Evolutionary conservation across 2,329 filamentous ascomycete genomes (phyloP), one percentile per base, ranked within the genome.

Genomic region (Colletotrichum magnum): DNA sequence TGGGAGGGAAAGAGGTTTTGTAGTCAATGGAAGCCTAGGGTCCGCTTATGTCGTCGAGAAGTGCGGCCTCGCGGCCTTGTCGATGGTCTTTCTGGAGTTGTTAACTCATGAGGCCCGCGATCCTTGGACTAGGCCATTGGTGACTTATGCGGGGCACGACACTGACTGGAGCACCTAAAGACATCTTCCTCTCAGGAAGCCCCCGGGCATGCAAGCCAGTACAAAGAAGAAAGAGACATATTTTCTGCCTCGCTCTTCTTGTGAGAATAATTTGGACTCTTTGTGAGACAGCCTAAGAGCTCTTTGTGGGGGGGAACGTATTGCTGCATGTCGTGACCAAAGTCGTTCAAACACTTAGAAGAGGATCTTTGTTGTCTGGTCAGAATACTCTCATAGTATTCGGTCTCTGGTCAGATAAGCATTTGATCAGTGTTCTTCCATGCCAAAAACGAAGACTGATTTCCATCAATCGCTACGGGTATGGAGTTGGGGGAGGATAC

Each of bases 101-200:
- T 50, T 24, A 18, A 24, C 54, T 13, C 32, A 21, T 7, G 63
- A 61, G 48, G 60, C 13, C 18, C n/a, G 12, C 15, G 16, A 39
- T 16, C 28, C 61, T 28, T 4, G 6, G 39, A 54, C 26, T 18
- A 59, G 45, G 43, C 43, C 2, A 50, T 59, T 59, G 5, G 12
- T 2, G n/a, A 59, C 57, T 5, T 5, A 51, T 59, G 57, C 45
- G 18, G 28, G 45, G 57, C 57, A 59, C 18, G 45, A 59, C 57
- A 51, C 45, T 50, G 57, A 59, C 57, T 16, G 26, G 57, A 50
- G 57, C 5, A 21, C 45, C 45, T 4, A 10, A 15, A 36, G 21
- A 5, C 13, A n/a, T 15, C 36, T 36, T 3, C 32, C 9, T 36
- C 10, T 36, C 32, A 36, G 32, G 32, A 36, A 18, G 36, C 18